Conservation (phyloP, 192 early-diverging fungal genomes). For the Gaertneriomyces semiglobifer region DNA sequence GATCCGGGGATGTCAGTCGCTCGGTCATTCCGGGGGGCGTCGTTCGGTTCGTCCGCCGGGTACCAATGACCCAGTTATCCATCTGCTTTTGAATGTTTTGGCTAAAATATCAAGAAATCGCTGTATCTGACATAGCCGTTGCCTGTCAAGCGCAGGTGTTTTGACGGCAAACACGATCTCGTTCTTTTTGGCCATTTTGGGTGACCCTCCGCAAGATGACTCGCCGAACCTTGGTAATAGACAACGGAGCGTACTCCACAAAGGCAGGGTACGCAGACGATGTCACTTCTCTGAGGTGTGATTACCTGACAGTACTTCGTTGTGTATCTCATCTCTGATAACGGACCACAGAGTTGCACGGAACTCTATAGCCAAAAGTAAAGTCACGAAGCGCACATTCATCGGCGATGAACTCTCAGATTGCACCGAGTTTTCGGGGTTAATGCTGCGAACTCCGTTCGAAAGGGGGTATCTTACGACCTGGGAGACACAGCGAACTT, state of each 20-base stretch:
- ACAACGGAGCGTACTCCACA: conserved; percentile 68
- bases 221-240: conserved; percentile 50
- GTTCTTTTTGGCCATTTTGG: neutral
- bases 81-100: too few species aligned
- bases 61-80: too few species aligned
- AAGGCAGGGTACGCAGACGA: conserved; percentile 54
- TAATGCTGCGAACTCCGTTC: conserved; percentile 72
- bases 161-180: neutral
- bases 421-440: conserved; percentile 66
- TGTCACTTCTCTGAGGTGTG: neutral
- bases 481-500: conserved; percentile 73
- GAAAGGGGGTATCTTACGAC: conserved; percentile 76
- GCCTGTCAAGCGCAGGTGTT: neutral
- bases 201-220: neutral
- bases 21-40: too few species aligned
- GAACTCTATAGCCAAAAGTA: conserved; percentile 62
- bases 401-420: conserved; percentile 66
- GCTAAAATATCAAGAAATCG: too few species aligned
- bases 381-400: conserved; percentile 49
- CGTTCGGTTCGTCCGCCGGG: too few species aligned
- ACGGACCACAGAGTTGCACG: conserved; percentile 29
- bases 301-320: neutral
- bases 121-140: neutral
- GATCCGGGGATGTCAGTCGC: too few species aligned
- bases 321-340: too few species aligned